Evolutionary conservation across 2,329 filamentous ascomycete genomes (phyloP).

Genomic region (Pseudophaeomoniella oleicola): DNA sequence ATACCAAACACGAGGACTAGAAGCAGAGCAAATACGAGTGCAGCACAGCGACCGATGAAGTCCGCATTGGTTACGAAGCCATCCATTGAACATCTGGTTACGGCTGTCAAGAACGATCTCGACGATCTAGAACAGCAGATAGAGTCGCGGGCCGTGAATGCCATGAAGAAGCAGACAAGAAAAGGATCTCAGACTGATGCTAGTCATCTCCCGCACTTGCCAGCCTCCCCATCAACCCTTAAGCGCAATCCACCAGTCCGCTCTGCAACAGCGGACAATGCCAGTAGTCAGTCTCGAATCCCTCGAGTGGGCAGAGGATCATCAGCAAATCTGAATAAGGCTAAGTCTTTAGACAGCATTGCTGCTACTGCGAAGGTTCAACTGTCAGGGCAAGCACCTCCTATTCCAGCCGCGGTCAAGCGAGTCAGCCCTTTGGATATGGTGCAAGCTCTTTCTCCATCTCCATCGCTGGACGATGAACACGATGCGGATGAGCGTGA

Average conservation of each 20-base stretch:
- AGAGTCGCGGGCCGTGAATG: conserved; percentile 1
- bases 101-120: neutral
- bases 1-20: neutral
- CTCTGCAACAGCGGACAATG: conserved; percentile 1
- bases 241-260: neutral
- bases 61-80: neutral
- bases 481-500: neutral
- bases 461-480: conserved; percentile 5
- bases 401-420: conserved; percentile 5
- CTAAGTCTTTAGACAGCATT: neutral
- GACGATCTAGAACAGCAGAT: conserved; percentile 1
- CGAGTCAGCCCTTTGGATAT: neutral
- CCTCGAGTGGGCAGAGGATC: neutral
- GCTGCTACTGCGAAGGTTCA: neutral
- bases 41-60: neutral
- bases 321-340: neutral
- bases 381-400: conserved; percentile 4
- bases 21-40: neutral
- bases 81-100: neutral
- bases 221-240: neutral
- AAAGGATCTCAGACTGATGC: neutral
- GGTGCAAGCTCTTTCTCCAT: conserved; percentile 8
- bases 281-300: neutral
- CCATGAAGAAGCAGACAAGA: conserved; percentile 1
- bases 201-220: neutral